Evolutionary conservation across 1,284 basidiomycete genomes (phyloP), one percentile per base, ranked within the genome.

Genomic region (Tilletia walkeri): DNA sequence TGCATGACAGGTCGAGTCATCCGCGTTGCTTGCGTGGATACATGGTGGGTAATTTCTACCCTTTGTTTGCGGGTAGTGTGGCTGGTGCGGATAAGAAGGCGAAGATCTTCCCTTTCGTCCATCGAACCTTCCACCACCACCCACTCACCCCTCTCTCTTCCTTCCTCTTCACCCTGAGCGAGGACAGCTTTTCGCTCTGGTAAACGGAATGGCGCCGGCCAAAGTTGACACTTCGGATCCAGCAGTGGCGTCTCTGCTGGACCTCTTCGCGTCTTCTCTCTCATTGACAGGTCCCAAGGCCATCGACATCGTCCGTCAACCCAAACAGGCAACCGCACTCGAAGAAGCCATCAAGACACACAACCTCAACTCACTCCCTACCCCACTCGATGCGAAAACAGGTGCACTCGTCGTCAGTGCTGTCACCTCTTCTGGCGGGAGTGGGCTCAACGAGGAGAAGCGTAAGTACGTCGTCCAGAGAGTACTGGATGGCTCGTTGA

Each of bases 281-380:
- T 92, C 92, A 36, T 86, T 96, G 66, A 88, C 89, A 65, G 88
- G 89, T 69, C 87, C 90, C 70, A 92, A 93, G 82, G 92, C 94
- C 0, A 87, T 88, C 30, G 94, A 97, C 56, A 82, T 79, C 2
- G 76, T 80, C 30, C 75, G 80, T 63, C 81, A 81, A 20, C 72
- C 80, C 12, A 84, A 82, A 69, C 76, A 78, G 49, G 72, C 74
- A 16, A 70, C 74, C 24, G 86, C 90, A 5, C 87, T 96, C 72
- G 89, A 89, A 76, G 88, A 88, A 39, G 87, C 94, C 68, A 90
- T 94, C 76, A 87, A 89, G 12, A 69, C 73, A 59, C 72, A 76
- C 68, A 48, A 70, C n/a, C 79, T 81, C 63, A 67, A 73, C 30
- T 18, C 68, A 54, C 70, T 24, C n/a, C 78, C 80, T 59, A 67